Conservation (phyloP, 2,329 filamentous ascomycete genomes). For the Phoma sp. region DNA sequence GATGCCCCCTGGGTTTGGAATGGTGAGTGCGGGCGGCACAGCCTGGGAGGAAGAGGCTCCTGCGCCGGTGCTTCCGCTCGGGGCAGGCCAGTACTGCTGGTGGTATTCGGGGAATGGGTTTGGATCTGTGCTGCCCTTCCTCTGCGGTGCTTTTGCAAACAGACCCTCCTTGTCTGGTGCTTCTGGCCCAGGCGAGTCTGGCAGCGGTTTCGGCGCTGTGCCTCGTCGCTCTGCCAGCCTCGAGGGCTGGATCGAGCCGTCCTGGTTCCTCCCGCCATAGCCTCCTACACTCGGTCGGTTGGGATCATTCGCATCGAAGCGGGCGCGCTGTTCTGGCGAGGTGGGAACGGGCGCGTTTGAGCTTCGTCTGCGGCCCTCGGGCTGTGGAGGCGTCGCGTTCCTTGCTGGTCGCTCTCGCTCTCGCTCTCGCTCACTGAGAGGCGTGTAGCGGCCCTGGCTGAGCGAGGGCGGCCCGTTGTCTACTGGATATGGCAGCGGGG, state of each 20-base stretch:
- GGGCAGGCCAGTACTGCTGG: slow-evolving; percentile 69
- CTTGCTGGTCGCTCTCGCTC: slow-evolving; percentile 45
- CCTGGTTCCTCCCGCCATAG: slow-evolving; percentile 49
- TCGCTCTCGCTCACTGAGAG: slow-evolving; percentile 47
- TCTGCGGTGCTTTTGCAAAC: slow-evolving; percentile 70
- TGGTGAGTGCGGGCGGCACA: slow-evolving; percentile 53
- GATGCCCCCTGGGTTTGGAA: slow-evolving; percentile 62
- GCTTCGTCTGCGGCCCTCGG: slow-evolving; percentile 37
- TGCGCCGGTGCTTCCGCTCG: slow-evolving; percentile 17
- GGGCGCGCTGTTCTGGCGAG: slow-evolving; percentile 47
- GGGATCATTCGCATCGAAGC: slow-evolving; percentile 58
- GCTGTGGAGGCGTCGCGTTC: slow-evolving; percentile 45
- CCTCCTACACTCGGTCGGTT: slow-evolving; percentile 57
- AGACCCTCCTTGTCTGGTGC: slow-evolving; percentile 79
- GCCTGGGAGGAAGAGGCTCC: slow-evolving; percentile 30
- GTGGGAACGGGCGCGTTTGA: slow-evolving; percentile 40
- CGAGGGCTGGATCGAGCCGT: slow-evolving; percentile 57
- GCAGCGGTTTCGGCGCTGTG: slow-evolving; percentile 80
- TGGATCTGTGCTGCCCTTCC: slow-evolving; percentile 35
- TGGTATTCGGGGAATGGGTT: slow-evolving; percentile 62
- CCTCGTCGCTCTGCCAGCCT: slow-evolving; percentile 82
- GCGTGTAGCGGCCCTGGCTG: slow-evolving; percentile 43
- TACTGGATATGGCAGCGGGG: slow-evolving; percentile 56
- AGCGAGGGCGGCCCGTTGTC: slow-evolving; percentile 48
- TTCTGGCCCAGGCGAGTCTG: slow-evolving; percentile 81